Evolutionary conservation across 164 flowering plant genomes (phyloP), one percentile per base, ranked within the genome.

Genomic region (Buxus sempervirens): DNA sequence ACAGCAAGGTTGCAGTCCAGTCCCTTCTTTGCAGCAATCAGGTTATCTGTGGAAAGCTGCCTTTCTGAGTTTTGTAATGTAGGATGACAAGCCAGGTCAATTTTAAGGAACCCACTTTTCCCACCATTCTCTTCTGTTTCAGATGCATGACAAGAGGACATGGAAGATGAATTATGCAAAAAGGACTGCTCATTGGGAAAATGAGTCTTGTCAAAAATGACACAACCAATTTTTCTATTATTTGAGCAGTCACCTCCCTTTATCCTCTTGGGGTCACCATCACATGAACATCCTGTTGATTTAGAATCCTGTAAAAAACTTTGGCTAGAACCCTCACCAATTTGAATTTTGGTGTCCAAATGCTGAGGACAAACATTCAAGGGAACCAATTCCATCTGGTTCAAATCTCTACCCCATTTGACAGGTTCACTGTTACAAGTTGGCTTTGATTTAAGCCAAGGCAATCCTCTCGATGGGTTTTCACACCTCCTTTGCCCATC

Each of bases 221-320:
- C 79, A 82, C 84, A 61, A n/a, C 96, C 93, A 66, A 84, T 79
- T 69, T 85, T 89, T 60, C 64, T 75, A 67, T 55, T 65, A 60
- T 73, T 51, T 18, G 67, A 72, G 32, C 69, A 28, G 59, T 76
- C 79, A 49, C 63, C 67, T 10, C 14, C 27, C 69, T 80, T 80
- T 27, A 22, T 42, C 70, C 56, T 77, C 45, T 73, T 63, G 8
- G 69, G 22, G 26, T 68, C 82, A 62, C 51, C 61, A 69, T 72
- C 69, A 71, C 59, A 56, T 7, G 71, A 28, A 70, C 67, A 60
- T 54, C 83, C 72, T 65, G 72, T 64, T 0, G 77, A 75, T 19
- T 69, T 62, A 54, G 48, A 6, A 63, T 70, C 59, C 72, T 61
- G 79, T 53, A 64, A 13, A 72, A 41, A 74, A 14, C 54, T 41